Conservation (phyloP, 345 rosid species). For the Gynandropsis gynandra region DNA sequence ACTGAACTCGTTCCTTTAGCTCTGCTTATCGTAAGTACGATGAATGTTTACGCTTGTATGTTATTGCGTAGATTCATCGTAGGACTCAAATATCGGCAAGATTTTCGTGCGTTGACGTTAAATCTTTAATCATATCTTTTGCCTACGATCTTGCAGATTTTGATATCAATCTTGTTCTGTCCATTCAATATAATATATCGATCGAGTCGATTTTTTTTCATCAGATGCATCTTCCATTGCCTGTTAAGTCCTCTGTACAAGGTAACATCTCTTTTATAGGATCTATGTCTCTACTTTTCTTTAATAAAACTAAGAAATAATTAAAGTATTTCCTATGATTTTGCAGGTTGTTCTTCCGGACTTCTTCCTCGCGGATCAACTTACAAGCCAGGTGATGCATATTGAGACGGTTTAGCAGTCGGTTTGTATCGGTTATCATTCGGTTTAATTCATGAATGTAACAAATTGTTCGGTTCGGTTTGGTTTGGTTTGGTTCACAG, state of each 20-base stretch:
- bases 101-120: background rate
- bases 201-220: constrained; percentile 52
- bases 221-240: constrained; percentile 42
- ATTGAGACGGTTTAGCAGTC: background rate
- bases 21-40: constrained; percentile 53
- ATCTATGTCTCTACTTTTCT: background rate
- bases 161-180: constrained; percentile 37
- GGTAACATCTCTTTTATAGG: constrained; percentile 32
- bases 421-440: background rate
- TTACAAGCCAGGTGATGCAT: constrained; percentile 79
- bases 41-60: too few species aligned
- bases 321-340: background rate
- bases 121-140: background rate
- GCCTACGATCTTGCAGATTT: constrained; percentile 31
- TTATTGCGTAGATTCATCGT: too few species aligned
- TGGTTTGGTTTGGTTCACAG: constrained; percentile 23
- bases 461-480: background rate
- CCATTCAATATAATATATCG: constrained; percentile 63
- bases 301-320: background rate
- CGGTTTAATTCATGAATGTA: background rate
- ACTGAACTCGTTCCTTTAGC: constrained; percentile 64
- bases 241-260: constrained; percentile 61
- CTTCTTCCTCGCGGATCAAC: constrained; percentile 82
- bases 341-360: constrained; percentile 69
- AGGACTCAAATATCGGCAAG: too few species aligned